These are phyloP conservation scores for Colletotrichum musicola DNA, from an alignment of 2,329 filamentous ascomycete genomes.

Conservation along the genomic window DNA sequence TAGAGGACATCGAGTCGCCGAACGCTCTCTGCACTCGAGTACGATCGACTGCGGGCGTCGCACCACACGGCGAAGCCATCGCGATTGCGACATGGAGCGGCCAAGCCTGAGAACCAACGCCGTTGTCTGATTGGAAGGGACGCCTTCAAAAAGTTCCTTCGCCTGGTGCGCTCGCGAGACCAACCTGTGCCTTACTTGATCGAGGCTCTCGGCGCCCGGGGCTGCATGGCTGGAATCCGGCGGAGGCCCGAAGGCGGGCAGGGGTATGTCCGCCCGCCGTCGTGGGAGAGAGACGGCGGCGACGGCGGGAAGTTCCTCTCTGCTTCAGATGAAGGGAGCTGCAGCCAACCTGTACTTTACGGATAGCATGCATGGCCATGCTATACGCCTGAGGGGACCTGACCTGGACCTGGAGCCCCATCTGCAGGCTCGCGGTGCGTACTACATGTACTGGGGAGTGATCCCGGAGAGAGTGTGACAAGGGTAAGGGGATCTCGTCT, in stretches of 20 bases:
- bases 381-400: neutral
- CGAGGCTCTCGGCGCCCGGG: neutral
- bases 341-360: neutral
- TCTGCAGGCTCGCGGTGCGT: constrained; percentile 18
- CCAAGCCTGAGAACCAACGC: neutral
- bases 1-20: neutral
- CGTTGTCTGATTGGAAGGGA: constrained; percentile 3
- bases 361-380: neutral
- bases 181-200: neutral
- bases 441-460: constrained; percentile 3
- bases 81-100: constrained; percentile 7
- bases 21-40: neutral
- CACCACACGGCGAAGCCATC: constrained; percentile 33
- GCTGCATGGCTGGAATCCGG: constrained; percentile 8
- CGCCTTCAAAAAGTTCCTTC: constrained; percentile 16
- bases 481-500: neutral
- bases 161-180: neutral
- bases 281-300: neutral
- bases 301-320: neutral
- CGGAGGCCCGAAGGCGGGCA: neutral
- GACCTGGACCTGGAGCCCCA: neutral
- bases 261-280: constrained; percentile 6
- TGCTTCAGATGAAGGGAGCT: no score
- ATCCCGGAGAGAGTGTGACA: neutral
- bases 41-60: constrained; percentile 11